These are phyloP conservation scores for Fusarium caatingaense DNA, from an alignment of 2,329 filamentous ascomycete genomes.

Conservation along the genomic window DNA sequence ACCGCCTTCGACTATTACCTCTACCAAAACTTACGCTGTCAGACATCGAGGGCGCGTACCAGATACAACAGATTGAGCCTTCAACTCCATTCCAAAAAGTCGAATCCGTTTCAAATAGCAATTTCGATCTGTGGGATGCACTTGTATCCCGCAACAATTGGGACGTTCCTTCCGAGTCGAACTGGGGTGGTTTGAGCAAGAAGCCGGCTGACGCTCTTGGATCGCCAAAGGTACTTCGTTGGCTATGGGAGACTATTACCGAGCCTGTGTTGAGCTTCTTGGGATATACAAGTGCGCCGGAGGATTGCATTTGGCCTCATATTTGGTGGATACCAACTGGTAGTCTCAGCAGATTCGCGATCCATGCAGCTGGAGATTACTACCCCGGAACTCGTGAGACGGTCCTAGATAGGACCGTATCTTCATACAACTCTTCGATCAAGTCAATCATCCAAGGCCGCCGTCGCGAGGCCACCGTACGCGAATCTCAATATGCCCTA, in stretches of 20 bases:
- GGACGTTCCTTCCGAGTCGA: background rate
- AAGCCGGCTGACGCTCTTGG: background rate
- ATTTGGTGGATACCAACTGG: slow-evolving; percentile 1
- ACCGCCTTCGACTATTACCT: background rate
- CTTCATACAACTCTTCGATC: background rate
- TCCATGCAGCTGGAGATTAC: background rate
- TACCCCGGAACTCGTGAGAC: background rate
- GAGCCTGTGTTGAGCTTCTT: background rate
- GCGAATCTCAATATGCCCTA: background rate
- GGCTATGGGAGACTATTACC: background rate
- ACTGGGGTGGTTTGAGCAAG: background rate
- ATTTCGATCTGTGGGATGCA: background rate
- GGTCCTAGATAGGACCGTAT: slow-evolving; percentile 3
- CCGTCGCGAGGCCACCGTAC: background rate
- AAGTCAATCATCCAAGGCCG: background rate
- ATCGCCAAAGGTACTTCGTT: background rate
- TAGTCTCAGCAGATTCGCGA: slow-evolving; percentile 1
- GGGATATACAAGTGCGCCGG: background rate
- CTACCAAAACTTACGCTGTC: background rate
- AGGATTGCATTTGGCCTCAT: background rate
- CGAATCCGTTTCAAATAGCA: background rate
- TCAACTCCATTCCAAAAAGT: too few species aligned
- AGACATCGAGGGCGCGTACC: background rate
- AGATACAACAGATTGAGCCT: background rate
- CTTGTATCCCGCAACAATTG: background rate